phyloP scores from a whole-genome alignment of 2,329 filamentous ascomycete genomes.

The Xylaria multiplex region DNA sequence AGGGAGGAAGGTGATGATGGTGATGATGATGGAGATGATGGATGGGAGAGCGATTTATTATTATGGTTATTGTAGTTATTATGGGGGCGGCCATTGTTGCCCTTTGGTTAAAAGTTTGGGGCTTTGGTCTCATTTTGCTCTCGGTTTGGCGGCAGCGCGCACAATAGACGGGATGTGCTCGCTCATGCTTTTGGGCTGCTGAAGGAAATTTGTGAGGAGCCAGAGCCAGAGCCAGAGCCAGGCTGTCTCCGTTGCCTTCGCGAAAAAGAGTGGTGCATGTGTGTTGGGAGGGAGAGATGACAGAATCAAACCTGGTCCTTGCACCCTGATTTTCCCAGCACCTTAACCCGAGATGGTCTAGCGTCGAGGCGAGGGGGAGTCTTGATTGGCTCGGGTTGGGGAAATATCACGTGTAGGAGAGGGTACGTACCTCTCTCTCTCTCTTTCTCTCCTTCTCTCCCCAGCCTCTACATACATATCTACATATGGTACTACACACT shows the following conservation, averaged over 20 bases:
- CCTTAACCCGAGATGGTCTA: constrained; percentile 30
- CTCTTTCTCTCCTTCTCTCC: not conserved
- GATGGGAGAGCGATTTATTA: constrained; percentile 44
- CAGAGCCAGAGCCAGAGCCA: constrained; percentile 42
- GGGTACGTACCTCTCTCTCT: constrained; percentile 27
- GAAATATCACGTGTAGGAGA: constrained; percentile 27
- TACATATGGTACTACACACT: no score
- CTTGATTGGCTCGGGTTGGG: constrained; percentile 28
- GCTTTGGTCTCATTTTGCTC: constrained; percentile 52
- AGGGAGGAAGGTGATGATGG: constrained; percentile 32
- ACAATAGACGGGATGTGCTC: constrained; percentile 45
- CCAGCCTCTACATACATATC: not conserved
- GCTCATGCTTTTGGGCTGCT: constrained; percentile 46
- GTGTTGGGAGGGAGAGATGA: constrained; percentile 34
- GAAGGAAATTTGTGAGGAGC: constrained; percentile 45
- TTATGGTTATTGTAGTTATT: constrained; percentile 45
- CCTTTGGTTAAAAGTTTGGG: constrained; percentile 49
- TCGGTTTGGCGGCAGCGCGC: constrained; percentile 46
- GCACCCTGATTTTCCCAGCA: constrained; percentile 28
- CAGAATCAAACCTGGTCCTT: constrained; percentile 35
- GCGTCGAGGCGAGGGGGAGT: not conserved
- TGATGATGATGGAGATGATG: constrained; percentile 40
- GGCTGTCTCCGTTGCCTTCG: constrained; percentile 42
- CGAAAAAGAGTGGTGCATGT: constrained; percentile 42
- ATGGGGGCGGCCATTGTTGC: constrained; percentile 52